Conservation (phyloP, 2,329 filamentous ascomycete species). For the Talaromyces sp. region DNA sequence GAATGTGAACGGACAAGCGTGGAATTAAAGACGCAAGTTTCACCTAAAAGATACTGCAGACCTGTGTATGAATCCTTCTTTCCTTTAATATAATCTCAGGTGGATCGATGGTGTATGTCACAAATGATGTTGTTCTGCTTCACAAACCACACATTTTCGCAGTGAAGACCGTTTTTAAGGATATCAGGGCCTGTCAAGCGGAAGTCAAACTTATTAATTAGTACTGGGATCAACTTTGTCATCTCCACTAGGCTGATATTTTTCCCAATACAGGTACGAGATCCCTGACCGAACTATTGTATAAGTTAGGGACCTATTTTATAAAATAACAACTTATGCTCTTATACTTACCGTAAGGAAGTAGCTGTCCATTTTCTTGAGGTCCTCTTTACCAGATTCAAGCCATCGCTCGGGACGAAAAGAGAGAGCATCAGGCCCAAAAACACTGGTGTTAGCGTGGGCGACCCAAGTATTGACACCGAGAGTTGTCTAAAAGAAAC, state of each 20-base stretch:
- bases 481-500: not conserved
- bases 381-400: conserved; percentile 26
- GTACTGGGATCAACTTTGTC: too few relatives aligned
- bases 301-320: conserved; percentile 18
- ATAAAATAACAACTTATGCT: conserved; percentile 47
- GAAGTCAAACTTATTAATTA: too few relatives aligned
- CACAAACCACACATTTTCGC: too few relatives aligned
- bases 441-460: conserved; percentile 41
- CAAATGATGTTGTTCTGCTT: too few relatives aligned
- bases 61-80: too few relatives aligned
- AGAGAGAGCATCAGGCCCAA: conserved; percentile 51
- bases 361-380: conserved; percentile 24
- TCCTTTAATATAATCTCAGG: too few relatives aligned
- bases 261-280: conserved; percentile 53
- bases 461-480: conserved; percentile 27
- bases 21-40: too few relatives aligned
- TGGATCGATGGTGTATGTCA: too few relatives aligned
- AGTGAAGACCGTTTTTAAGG: too few relatives aligned
- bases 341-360: conserved; percentile 49
- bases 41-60: too few relatives aligned
- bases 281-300: conserved; percentile 22
- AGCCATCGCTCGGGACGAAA: conserved; percentile 40
- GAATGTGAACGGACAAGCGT: too few relatives aligned
- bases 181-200: too few relatives aligned
- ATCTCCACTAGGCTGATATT: conserved; percentile 57